phyloP scores from a whole-genome alignment of 2,329 filamentous ascomycete species.

The Lachnellula willkommii region DNA sequence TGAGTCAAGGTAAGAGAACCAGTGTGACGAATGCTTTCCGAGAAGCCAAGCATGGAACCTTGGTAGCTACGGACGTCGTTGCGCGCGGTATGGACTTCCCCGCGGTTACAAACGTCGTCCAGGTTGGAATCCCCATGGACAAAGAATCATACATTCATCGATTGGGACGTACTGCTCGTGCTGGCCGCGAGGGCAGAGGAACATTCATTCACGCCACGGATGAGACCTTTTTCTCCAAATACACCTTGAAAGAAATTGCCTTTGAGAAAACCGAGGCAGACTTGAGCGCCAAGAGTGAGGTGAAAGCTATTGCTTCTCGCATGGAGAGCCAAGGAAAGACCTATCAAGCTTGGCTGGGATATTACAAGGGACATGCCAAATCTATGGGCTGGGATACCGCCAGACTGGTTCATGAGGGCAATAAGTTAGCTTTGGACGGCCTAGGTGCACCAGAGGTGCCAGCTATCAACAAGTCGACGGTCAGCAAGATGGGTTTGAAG shows the following conservation, averaged over 20 bases:
- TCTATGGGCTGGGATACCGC: conserved; percentile 31
- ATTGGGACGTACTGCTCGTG: conserved; percentile 70
- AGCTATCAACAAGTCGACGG: conserved; percentile 40
- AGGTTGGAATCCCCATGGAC: conserved; percentile 59
- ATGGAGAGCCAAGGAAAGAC: conserved; percentile 44
- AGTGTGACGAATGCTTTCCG: conserved; percentile 69
- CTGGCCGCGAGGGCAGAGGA: conserved; percentile 66
- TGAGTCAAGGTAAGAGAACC: conserved; percentile 66
- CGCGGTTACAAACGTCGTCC: conserved; percentile 72
- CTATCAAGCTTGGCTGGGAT: conserved; percentile 54
- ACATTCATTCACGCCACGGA: conserved; percentile 58
- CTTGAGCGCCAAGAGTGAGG: conserved; percentile 37
- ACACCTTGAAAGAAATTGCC: conserved; percentile 48
- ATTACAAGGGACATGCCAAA: conserved; percentile 48
- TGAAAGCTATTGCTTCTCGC: conserved; percentile 36
- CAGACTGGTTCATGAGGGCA: conserved; percentile 45
- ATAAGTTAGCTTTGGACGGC: conserved; percentile 44
- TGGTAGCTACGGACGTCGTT: conserved; percentile 75
- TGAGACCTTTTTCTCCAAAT: conserved; percentile 49
- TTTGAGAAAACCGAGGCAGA: conserved; percentile 45
- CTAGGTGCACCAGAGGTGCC: conserved; percentile 46
- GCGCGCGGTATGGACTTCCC: conserved; percentile 82
- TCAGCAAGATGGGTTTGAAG: conserved; percentile 54
- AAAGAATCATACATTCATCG: conserved; percentile 73
- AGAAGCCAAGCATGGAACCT: conserved; percentile 51